phyloP scores from a whole-genome alignment of 176 grass and related monocot genomes.

The Juncus effusus region DNA sequence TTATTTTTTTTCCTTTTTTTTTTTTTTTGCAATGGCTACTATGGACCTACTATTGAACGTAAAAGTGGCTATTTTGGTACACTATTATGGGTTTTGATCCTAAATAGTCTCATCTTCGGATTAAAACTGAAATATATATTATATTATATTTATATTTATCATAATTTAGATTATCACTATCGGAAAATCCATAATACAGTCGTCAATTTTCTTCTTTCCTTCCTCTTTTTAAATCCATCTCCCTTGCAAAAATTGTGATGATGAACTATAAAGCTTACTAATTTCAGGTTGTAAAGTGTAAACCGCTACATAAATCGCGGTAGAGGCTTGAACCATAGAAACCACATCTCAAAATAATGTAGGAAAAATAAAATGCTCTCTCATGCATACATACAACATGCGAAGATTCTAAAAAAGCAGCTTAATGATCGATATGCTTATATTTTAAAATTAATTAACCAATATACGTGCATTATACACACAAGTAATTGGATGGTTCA shows the following conservation, averaged over 20 bases:
- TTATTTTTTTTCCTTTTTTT: slow-evolving; percentile 5
- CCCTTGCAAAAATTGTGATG: too few species aligned
- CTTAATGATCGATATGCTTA: slow-evolving; percentile 28
- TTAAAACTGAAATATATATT: neutral
- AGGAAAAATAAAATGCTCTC: slow-evolving; percentile 1
- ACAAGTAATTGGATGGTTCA: too few species aligned
- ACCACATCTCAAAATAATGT: slow-evolving; percentile 8
- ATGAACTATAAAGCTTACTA: too few species aligned
- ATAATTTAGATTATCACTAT: too few species aligned
- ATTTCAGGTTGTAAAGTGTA: neutral
- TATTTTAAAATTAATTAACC: slow-evolving; percentile 4
- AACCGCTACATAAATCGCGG: neutral
- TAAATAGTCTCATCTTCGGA: neutral
- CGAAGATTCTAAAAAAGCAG: slow-evolving; percentile 49
- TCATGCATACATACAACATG: slow-evolving; percentile 38
- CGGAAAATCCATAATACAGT: too few species aligned
- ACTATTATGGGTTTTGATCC: neutral
- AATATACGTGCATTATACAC: too few species aligned
- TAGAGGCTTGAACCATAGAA: slow-evolving; percentile 2
- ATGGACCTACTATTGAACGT: too few species aligned
- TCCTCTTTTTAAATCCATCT: too few species aligned
- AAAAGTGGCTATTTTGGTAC: neutral
- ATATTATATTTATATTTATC: neutral
- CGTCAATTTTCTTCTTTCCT: too few species aligned
- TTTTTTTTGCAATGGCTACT: slow-evolving; percentile 1